Conservation (phyloP, 768 basidiomycete genomes). For the Russula olivacea region DNA sequence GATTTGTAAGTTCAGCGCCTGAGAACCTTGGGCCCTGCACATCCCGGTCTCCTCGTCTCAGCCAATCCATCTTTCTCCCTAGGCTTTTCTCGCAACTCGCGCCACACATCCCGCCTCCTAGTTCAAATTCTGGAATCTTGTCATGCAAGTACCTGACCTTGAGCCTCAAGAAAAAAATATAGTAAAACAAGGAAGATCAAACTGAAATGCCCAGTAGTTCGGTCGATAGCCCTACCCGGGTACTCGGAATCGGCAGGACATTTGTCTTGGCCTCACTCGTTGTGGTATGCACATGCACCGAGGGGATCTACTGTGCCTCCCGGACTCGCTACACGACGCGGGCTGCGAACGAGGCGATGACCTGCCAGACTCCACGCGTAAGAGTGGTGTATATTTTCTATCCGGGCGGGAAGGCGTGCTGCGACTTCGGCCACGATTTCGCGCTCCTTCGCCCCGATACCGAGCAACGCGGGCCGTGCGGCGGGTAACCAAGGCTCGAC, state of each 20-base stretch:
- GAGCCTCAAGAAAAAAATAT: conserved; percentile 43
- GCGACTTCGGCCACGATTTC: conserved; percentile 47
- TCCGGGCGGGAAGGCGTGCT: conserved; percentile 46
- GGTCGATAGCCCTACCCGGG: background rate
- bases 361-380: conserved; percentile 50
- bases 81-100: background rate
- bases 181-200: background rate
- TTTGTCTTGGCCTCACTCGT: background rate
- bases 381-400: conserved; percentile 76
- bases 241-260: background rate
- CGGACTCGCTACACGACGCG: conserved; percentile 6
- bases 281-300: background rate
- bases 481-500: conserved; percentile 78
- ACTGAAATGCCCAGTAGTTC: background rate
- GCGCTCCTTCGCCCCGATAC: conserved; percentile 89
- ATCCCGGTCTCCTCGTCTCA: background rate
- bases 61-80: background rate
- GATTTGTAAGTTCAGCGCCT: conserved; percentile 2
- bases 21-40: background rate
- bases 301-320: conserved; percentile 1
- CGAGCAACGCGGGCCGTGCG: conserved; percentile 78
- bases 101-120: background rate
- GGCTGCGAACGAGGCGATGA: conserved; percentile 26
- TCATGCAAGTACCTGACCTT: conserved; percentile 39
- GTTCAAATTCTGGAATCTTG: background rate